Conservation (phyloP, 139 green algal genomes). For the Closterium sp. region DNA sequence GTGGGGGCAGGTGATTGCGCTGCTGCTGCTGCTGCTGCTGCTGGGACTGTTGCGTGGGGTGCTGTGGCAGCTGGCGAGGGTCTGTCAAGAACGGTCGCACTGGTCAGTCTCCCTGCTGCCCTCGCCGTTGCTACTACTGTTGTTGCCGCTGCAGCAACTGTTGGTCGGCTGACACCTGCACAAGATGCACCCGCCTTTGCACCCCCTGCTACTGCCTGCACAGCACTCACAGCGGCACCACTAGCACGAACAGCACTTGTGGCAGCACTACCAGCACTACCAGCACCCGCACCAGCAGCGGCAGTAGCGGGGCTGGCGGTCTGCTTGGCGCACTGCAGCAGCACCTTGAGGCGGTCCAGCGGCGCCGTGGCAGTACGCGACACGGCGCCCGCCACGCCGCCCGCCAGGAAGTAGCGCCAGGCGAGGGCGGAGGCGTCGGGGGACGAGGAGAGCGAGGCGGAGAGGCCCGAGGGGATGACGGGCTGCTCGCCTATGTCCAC, state of each 20-base stretch:
- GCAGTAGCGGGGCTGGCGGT: neutral
- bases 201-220: neutral
- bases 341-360: conserved; percentile 89
- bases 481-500: conserved; percentile 36
- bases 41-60: neutral
- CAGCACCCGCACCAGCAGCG: neutral
- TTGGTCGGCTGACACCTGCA: neutral
- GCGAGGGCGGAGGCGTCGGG: neutral
- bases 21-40: neutral
- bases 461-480: conserved; percentile 23
- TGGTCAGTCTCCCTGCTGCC: neutral
- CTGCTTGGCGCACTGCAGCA: conserved; percentile 62
- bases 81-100: neutral
- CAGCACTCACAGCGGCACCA: neutral
- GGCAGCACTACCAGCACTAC: neutral
- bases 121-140: neutral
- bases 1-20: neutral
- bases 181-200: neutral
- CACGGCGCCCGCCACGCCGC: conserved; percentile 79
- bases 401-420: conserved; percentile 35
- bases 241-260: neutral
- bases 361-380: conserved; percentile 84
- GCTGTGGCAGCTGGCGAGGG: too few species aligned
- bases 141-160: neutral
- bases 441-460: neutral